A percentile compares a stretch with the other conserved stretches of the same genome.
Evolutionary conservation across 129 eudicot species (phyloP).

Genomic region (Calendula officinalis): DNA sequence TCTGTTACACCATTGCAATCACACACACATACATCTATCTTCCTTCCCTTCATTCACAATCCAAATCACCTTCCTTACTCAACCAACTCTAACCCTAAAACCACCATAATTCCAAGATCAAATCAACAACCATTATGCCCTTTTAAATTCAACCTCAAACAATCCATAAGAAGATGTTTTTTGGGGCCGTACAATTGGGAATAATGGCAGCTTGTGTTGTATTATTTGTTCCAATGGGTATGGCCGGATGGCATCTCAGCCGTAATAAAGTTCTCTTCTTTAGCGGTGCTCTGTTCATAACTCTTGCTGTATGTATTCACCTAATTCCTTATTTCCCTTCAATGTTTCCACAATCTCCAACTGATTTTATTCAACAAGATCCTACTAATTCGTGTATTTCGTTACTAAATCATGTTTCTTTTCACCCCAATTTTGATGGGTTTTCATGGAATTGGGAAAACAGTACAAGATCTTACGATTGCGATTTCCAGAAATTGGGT

Average conservation of each 20-base stretch:
- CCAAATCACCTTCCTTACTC: constrained; percentile 26
- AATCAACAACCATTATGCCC: constrained; percentile 7
- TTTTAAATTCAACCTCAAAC: constrained; percentile 2
- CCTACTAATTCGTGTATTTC: constrained; percentile 42
- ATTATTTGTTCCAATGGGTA: constrained; percentile 86
- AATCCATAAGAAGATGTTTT: constrained; percentile 37
- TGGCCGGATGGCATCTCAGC: constrained; percentile 98
- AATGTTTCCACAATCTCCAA: constrained; percentile 29
- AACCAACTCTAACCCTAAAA: not conserved
- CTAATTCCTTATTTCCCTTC: constrained; percentile 80
- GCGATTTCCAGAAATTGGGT: constrained; percentile 68
- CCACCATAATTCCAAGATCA: not conserved
- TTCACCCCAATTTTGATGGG: constrained; percentile 25
- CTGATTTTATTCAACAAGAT: not conserved
- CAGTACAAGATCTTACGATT: constrained; percentile 27
- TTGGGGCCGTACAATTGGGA: constrained; percentile 95
- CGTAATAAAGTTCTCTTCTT: constrained; percentile 93
- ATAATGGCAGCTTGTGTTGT: constrained; percentile 84
- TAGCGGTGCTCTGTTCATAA: constrained; percentile 82
- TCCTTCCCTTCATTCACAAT: constrained; percentile 44
- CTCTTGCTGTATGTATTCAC: constrained; percentile 90
- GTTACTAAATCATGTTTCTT: constrained; percentile 43
- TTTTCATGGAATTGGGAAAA: constrained; percentile 58
- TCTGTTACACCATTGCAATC: constrained; percentile 47
- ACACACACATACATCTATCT: not conserved